Conservation (phyloP, 768 basidiomycete species). For the Panus rudis region DNA sequence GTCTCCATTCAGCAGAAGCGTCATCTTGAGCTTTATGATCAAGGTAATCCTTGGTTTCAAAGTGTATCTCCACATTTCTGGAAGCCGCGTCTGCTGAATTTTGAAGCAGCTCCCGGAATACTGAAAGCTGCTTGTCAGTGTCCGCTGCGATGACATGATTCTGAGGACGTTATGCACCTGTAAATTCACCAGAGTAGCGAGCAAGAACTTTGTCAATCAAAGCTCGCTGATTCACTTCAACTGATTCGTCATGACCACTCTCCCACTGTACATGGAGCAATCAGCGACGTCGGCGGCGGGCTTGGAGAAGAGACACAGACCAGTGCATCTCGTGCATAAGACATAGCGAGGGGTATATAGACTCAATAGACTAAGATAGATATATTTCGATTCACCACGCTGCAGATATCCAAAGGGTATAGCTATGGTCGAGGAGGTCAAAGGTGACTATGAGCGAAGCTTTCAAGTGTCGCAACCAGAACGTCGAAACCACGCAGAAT, state of each 20-base stretch:
- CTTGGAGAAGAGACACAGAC: conserved; percentile 4
- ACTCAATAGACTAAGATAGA: no score
- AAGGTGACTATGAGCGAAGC: no score
- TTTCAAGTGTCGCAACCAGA: no score
- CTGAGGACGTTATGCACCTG: conserved; percentile 34
- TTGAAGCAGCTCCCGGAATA: conserved; percentile 83
- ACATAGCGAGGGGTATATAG: no score
- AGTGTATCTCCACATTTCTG: conserved; percentile 68
- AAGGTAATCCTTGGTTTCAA: conserved; percentile 55
- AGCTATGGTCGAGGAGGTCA: no score
- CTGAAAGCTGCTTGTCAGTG: conserved; percentile 19
- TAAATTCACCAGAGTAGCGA: conserved; percentile 92
- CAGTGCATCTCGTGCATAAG: conserved; percentile 14
- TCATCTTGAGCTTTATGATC: conserved; percentile 20
- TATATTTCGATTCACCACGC: no score
- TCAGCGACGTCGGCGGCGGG: not conserved
- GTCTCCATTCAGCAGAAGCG: conserved; percentile 10
- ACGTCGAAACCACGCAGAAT: no score
- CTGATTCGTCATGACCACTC: conserved; percentile 68
- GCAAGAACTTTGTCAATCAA: conserved; percentile 96
- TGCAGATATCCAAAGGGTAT: no score
- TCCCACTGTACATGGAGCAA: conserved; percentile 31
- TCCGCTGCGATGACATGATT: not conserved
- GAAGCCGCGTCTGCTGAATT: conserved; percentile 92
- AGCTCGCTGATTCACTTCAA: conserved; percentile 94